Evolutionary conservation across 257 asterid genomes (phyloP).

Genomic region (Fraxinus americana): DNA sequence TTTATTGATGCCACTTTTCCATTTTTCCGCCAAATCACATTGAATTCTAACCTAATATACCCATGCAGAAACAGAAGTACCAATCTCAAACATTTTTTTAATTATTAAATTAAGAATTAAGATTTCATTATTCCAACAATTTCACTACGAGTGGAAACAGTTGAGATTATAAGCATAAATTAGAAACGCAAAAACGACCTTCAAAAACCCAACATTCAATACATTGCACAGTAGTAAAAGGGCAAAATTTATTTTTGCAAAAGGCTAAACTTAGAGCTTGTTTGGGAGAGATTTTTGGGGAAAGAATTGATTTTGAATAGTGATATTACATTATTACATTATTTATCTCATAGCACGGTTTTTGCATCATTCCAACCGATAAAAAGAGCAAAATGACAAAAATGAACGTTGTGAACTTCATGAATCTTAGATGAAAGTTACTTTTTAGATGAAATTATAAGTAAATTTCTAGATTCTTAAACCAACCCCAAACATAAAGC

Average conservation of each 20-base stretch:
- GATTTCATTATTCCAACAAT: background rate
- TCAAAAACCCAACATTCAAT: background rate
- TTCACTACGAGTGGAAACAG: background rate
- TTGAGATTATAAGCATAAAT: constrained; percentile 6
- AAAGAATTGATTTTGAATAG: too few species aligned
- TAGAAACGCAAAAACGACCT: constrained; percentile 28
- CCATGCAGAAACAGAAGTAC: too few species aligned
- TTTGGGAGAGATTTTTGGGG: too few species aligned
- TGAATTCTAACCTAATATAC: too few species aligned
- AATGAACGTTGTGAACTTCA: background rate
- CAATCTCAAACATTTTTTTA: too few species aligned
- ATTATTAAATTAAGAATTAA: too few species aligned
- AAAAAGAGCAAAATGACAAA: background rate
- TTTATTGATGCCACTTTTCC: too few species aligned
- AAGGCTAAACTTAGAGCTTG: too few species aligned
- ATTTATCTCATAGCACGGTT: background rate
- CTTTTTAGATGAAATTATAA: background rate
- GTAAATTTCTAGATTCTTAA: background rate
- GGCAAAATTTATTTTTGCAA: background rate
- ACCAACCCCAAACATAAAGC: too few species aligned
- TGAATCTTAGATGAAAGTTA: background rate
- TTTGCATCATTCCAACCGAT: background rate
- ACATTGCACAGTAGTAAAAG: background rate
- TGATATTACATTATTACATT: too few species aligned
- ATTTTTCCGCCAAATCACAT: too few species aligned